Evolutionary conservation across 2,329 filamentous ascomycete species (phyloP), one percentile per base, ranked within the genome.

Genomic region (Alternaria panax): DNA sequence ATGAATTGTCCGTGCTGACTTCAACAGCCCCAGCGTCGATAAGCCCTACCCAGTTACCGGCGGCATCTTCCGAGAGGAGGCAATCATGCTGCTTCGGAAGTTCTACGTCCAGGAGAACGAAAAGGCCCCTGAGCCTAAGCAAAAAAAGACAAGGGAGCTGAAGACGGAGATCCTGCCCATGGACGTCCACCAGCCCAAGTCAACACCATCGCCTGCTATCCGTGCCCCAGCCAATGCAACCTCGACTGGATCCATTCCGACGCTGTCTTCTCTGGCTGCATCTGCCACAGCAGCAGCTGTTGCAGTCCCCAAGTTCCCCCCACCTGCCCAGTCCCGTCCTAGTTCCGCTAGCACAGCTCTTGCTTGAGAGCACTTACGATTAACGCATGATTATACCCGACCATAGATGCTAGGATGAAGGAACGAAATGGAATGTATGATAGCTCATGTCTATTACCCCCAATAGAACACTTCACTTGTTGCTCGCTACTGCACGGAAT

Each of bases 21-120:
- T 41, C 74, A 75, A 81, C 40, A 81, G 79, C 56, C 86, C 86
- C 22, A 90, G 89, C 64, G 86, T 96, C 45, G 93, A 97, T 75
- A 84, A 83, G 9, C 88, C 92, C 5, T 97, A 92, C 75, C 88
- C 90, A 45, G 92, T 92, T 57, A 90, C 93, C 75, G 92, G 93
- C 38, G 94, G 93, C 1, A 90, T 96, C 82, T 92, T 92, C 71
- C 87, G 92, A 46, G 92, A 97, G 72, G 94, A 98, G 74, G 94
- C 95, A 5, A 96, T 99, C 60, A 93, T 94, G 78, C 80, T 99
- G 67, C 83, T 99, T 66, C 86, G 96, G 64, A 89, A 94, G 59
- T 99, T 99, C 79, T 99, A 99, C 77, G 92, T 99, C 30, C 95
- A 99, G 79, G 93, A 99, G 79, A 99, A 99, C 79, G 92, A 92